Conservation (phyloP, 1,284 basidiomycete species). For the Leccinum cinnamomeum region DNA sequence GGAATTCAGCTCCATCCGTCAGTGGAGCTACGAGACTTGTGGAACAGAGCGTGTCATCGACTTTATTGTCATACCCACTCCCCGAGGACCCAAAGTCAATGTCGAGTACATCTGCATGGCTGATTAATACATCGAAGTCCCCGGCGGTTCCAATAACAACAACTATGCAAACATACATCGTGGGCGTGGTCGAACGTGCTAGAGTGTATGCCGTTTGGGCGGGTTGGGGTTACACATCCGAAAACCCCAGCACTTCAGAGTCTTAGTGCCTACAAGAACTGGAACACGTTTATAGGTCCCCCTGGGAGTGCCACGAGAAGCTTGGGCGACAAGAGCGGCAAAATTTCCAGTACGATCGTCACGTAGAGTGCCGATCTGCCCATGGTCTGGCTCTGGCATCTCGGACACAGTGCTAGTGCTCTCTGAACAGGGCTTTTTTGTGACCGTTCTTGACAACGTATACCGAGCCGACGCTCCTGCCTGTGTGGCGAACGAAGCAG, state of each 20-base stretch:
- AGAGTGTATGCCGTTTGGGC: slow-evolving; percentile 78
- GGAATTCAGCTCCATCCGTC: slow-evolving; percentile 97
- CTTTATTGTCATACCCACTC: slow-evolving; percentile 99
- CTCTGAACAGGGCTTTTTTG: slow-evolving; percentile 80
- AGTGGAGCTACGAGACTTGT: slow-evolving; percentile 99
- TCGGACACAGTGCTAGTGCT: slow-evolving; percentile 41
- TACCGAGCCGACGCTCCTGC: slow-evolving; percentile 68
- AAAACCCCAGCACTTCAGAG: slow-evolving; percentile 94
- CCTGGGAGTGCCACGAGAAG: slow-evolving; percentile 93
- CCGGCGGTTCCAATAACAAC: slow-evolving; percentile 98
- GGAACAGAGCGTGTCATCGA: slow-evolving; percentile 95
- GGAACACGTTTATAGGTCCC: slow-evolving; percentile 99
- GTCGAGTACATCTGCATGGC: slow-evolving; percentile 99
- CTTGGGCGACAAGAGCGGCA: slow-evolving; percentile 38
- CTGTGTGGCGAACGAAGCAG: slow-evolving; percentile 88
- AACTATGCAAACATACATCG: slow-evolving; percentile 99
- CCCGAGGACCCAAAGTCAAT: slow-evolving; percentile 97
- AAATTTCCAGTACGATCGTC: slow-evolving; percentile 99
- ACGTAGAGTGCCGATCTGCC: slow-evolving; percentile 98
- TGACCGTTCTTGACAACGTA: slow-evolving; percentile 91
- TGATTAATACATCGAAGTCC: slow-evolving; percentile 98
- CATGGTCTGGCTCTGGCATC: slow-evolving; percentile 93
- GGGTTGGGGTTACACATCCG: slow-evolving; percentile 99
- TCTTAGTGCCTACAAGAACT: slow-evolving; percentile 87
- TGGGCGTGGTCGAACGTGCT: slow-evolving; percentile 95